These are phyloP conservation scores for Myxozyma neotropica DNA, from an alignment of 805 yeast species.

Conservation along the genomic window DNA sequence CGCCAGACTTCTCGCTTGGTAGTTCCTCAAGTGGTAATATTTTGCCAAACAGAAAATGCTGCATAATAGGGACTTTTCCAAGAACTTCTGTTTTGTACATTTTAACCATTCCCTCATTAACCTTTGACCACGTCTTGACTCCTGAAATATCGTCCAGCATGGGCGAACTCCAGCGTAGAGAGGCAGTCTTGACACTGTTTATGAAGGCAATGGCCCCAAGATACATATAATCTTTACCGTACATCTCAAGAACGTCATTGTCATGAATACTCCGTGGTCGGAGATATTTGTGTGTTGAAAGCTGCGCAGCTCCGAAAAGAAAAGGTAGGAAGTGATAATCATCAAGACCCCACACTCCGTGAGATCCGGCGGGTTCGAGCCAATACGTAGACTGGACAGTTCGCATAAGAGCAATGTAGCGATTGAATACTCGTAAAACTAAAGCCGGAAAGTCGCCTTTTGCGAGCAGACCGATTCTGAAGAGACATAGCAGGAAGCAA, in stretches of 20 bases:
- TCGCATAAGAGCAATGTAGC: slow-evolving; percentile 74
- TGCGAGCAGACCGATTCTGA: slow-evolving; percentile 5
- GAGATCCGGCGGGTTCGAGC: slow-evolving; percentile 96
- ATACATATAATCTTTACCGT: slow-evolving; percentile 74
- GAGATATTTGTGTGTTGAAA: slow-evolving; percentile 62
- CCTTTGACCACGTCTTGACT: slow-evolving; percentile 87
- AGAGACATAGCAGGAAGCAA: slow-evolving; percentile 61
- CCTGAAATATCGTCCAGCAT: slow-evolving; percentile 94
- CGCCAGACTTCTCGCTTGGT: slow-evolving; percentile 25
- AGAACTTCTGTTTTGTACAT: slow-evolving; percentile 95
- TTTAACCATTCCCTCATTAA: slow-evolving; percentile 89
- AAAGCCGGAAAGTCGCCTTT: slow-evolving; percentile 45
- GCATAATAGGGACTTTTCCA: slow-evolving; percentile 87
- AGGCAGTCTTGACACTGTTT: slow-evolving; percentile 73
- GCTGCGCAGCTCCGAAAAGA: slow-evolving; percentile 86
- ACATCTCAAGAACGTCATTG: slow-evolving; percentile 79
- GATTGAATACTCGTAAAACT: slow-evolving; percentile 66
- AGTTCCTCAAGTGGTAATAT: slow-evolving; percentile 34
- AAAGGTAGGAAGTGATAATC: slow-evolving; percentile 91
- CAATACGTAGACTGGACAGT: slow-evolving; percentile 71
- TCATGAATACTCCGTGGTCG: slow-evolving; percentile 85
- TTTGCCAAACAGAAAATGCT: slow-evolving; percentile 84
- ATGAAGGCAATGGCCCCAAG: slow-evolving; percentile 87
- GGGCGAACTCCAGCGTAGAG: slow-evolving; percentile 93
- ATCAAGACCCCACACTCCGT: slow-evolving; percentile 98